Evolutionary conservation across 2,329 filamentous ascomycete species (phyloP).

Genomic region (Coccinonectria pachysandricola): DNA sequence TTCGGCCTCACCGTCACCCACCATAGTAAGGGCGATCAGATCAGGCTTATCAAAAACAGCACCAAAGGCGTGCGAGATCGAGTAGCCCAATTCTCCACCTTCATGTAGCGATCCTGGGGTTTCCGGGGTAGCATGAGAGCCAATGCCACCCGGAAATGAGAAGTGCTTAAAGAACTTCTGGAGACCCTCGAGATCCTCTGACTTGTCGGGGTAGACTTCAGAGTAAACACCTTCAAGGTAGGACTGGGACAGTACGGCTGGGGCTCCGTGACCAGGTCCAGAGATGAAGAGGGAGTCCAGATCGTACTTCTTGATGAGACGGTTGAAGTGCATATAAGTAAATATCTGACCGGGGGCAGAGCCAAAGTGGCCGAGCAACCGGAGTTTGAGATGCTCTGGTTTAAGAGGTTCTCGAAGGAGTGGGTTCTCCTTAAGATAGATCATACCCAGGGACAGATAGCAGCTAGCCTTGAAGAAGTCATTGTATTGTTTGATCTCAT

Average conservation of each 20-base stretch:
- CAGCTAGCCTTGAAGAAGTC: conserved; percentile 66
- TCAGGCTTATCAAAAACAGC: conserved; percentile 66
- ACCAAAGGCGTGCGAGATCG: conserved; percentile 69
- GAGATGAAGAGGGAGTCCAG: conserved; percentile 64
- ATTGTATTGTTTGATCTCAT: conserved; percentile 59
- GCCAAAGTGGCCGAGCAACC: conserved; percentile 69
- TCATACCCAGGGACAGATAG: conserved; percentile 71
- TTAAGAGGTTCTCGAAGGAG: conserved; percentile 60
- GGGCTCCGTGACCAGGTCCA: conserved; percentile 68
- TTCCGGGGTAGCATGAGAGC: conserved; percentile 69
- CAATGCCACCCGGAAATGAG: conserved; percentile 71
- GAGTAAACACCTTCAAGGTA: conserved; percentile 71
- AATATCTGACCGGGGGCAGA: conserved; percentile 74
- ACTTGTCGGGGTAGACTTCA: conserved; percentile 66
- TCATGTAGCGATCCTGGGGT: conserved; percentile 70
- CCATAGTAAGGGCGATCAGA: conserved; percentile 66
- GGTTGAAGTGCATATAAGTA: conserved; percentile 74
- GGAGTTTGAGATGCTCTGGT: conserved; percentile 60
- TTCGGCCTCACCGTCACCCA: conserved; percentile 74
- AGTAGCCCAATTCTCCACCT: conserved; percentile 74
- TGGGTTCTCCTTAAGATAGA: conserved; percentile 66
- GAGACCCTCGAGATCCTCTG: conserved; percentile 57
- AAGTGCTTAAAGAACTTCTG: conserved; percentile 74
- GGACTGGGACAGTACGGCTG: conserved; percentile 63
- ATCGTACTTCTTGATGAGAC: conserved; percentile 70